A percentile compares a stretch with the other conserved stretches of the same genome.
phyloP scores from a whole-genome alignment of 2,329 filamentous ascomycete species.

The Penicillium sp. region DNA sequence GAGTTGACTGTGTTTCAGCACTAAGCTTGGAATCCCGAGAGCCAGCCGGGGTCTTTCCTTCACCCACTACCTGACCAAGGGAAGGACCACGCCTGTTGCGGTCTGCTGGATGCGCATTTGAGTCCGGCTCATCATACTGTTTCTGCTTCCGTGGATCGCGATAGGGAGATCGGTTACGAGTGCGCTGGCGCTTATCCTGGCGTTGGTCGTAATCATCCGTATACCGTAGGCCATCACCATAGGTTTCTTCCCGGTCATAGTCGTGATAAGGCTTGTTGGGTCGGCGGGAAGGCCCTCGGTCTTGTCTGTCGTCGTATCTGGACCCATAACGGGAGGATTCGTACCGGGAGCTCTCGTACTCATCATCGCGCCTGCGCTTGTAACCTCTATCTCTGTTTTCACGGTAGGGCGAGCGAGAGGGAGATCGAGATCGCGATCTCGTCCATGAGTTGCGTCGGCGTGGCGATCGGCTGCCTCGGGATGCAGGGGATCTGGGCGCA shows the following conservation, averaged over 20 bases:
- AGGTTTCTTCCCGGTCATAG: conserved; percentile 49
- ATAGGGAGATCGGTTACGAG: conserved; percentile 53
- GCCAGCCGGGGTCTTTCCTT: conserved; percentile 60
- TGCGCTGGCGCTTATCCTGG: conserved; percentile 57
- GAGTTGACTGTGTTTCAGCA: conserved; percentile 67
- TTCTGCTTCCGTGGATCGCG: conserved; percentile 40
- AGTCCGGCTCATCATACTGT: conserved; percentile 39
- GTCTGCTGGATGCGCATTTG: conserved; percentile 28
- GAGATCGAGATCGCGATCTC: conserved; percentile 36
- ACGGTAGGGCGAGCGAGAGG: conserved; percentile 46
- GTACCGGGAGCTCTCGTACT: conserved; percentile 28
- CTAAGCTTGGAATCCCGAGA: conserved; percentile 61
- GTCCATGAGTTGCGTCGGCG: conserved; percentile 57
- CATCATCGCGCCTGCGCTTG: conserved; percentile 44
- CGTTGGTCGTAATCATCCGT: conserved; percentile 51
- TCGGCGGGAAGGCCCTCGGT: conserved; percentile 43
- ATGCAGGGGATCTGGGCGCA: conserved; percentile 52
- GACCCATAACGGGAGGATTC: conserved; percentile 34
- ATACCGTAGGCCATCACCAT: conserved; percentile 45
- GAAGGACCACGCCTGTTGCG: conserved; percentile 50
- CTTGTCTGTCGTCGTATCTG: conserved; percentile 41
- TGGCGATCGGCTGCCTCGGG: conserved; percentile 56
- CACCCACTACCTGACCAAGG: conserved; percentile 63
- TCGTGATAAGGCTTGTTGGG: conserved; percentile 48
- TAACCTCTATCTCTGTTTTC: conserved; percentile 38